Base-by-base conservation (phyloP, 805 yeast genomes). In the Wickerhamiella lipophila region DNA sequence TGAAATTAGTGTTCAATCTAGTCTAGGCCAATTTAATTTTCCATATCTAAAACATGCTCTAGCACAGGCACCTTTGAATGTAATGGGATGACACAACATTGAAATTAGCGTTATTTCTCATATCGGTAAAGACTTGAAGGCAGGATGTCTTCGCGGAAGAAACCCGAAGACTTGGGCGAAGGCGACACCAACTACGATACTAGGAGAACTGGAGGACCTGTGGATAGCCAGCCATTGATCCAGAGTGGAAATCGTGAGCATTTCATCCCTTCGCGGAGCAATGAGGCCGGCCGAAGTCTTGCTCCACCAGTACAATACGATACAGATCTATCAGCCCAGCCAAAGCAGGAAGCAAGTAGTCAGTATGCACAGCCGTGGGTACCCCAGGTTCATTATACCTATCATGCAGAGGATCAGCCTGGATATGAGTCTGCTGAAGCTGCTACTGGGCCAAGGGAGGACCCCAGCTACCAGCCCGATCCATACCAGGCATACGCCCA, bases 31-130 rank as follows among this genome's bases (percentile, higher is more conserved):
- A 38, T 38, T 38, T 21, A 23, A 40, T 40, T 19, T 40, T 40
- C 19, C 32, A 40, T 22, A 19, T 40, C 43, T 40, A 40, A 40
- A 40, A 40, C 43, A 40, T 40, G 43, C 43, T 40, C 43, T 40
- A 40, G 43, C 43, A 40, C 43, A 40, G 43, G 43, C 43, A 40
- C 43, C 43, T 40, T 40, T 25, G 43, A 40, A 40, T 40, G 43
- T 40, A 40, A 40, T 40, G 43, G n/a, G 43, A 40, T 40, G 43
- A 40, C 43, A 40, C 43, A 40, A 40, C 43, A 40, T 40, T 40
- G 30, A 38, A 38, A 40, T 40, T 40, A 40, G 30, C 23, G 5
- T 23, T 40, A 40, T 40, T 23, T 40, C 43, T 40, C 43, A 40
- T 23, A 23, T 23, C 30, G 30, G 3, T 23, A 40, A 40, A 40